These are phyloP conservation scores for Hanseniaspora lachancei DNA, from an alignment of 805 yeast genomes.

Conservation along the genomic window DNA sequence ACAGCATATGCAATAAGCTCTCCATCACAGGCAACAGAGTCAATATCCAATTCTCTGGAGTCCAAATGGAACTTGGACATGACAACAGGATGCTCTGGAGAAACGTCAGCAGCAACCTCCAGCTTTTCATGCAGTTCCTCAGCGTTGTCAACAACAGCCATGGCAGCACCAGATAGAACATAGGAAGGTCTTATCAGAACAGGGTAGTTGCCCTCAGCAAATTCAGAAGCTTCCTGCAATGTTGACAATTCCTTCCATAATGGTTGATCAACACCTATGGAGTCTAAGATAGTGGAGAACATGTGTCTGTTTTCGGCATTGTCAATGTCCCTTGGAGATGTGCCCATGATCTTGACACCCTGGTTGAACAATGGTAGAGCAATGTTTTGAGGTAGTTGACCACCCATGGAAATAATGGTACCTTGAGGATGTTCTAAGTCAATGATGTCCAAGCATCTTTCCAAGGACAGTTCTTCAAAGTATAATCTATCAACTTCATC, in stretches of 20 bases:
- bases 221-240: slow-evolving; percentile 77
- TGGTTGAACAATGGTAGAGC: slow-evolving; percentile 87
- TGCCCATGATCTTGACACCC: slow-evolving; percentile 88
- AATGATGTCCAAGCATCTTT: slow-evolving; percentile 87
- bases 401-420: slow-evolving; percentile 96
- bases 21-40: slow-evolving; percentile 94
- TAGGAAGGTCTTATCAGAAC: slow-evolving; percentile 95
- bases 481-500: slow-evolving; percentile 96
- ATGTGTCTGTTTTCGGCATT: slow-evolving; percentile 96
- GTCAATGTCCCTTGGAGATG: slow-evolving; percentile 96
- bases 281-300: slow-evolving; percentile 92
- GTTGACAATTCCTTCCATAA: slow-evolving; percentile 98
- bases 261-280: slow-evolving; percentile 95
- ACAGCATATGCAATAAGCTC: slow-evolving; percentile 92
- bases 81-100: slow-evolving; percentile 96
- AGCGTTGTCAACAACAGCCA: slow-evolving; percentile 87
- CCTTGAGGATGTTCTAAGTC: slow-evolving; percentile 83
- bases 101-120: slow-evolving; percentile 90
- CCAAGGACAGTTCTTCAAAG: slow-evolving; percentile 88
- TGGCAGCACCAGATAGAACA: slow-evolving; percentile 96
- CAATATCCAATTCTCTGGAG: slow-evolving; percentile 97
- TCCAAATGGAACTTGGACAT: slow-evolving; percentile 92
- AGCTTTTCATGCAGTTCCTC: slow-evolving; percentile 79
- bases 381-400: slow-evolving; percentile 94
- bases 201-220: slow-evolving; percentile 76